Conservation (phyloP, 2,329 filamentous ascomycete genomes). For the Ilyonectria mors-panacis region DNA sequence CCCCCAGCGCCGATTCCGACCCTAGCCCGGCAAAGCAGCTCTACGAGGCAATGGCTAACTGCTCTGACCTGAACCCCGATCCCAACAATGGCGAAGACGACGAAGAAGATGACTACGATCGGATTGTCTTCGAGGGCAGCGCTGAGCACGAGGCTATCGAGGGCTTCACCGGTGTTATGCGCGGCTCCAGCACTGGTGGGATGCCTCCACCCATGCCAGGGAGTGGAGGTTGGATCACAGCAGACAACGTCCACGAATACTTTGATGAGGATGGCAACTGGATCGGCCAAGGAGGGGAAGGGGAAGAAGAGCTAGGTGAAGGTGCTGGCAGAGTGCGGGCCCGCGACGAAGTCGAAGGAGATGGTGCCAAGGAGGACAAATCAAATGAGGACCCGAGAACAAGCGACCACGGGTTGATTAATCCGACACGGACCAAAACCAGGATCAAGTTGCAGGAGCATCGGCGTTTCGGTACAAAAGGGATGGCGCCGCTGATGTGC, state of each 20-base stretch:
- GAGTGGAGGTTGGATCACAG: conserved; percentile 88
- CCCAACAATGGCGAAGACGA: conserved; percentile 72
- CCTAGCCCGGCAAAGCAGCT: conserved; percentile 58
- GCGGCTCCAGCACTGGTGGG: conserved; percentile 63
- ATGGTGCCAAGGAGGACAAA: conserved; percentile 60
- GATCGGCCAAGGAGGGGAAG: conserved; percentile 64
- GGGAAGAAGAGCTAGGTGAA: conserved; percentile 69
- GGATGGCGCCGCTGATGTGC: neutral
- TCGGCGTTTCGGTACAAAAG: conserved; percentile 43
- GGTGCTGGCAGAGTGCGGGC: conserved; percentile 73
- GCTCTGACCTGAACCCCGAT: conserved; percentile 84
- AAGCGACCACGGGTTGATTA: conserved; percentile 65
- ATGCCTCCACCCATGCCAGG: conserved; percentile 79
- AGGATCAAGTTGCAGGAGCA: conserved; percentile 23
- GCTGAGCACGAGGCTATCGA: conserved; percentile 68
- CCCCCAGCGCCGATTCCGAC: conserved; percentile 52
- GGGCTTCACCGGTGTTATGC: conserved; percentile 69
- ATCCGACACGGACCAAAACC: neutral
- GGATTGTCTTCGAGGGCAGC: conserved; percentile 70
- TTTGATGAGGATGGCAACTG: conserved; percentile 88
- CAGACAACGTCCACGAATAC: conserved; percentile 89
- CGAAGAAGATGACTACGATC: conserved; percentile 67
- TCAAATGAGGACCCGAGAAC: conserved; percentile 57
- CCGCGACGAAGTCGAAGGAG: conserved; percentile 68
- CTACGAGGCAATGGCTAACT: conserved; percentile 80